These are phyloP conservation scores for Trichoderma citrinoviride DNA, from an alignment of 2,329 filamentous ascomycete species.

Conservation along the genomic window DNA sequence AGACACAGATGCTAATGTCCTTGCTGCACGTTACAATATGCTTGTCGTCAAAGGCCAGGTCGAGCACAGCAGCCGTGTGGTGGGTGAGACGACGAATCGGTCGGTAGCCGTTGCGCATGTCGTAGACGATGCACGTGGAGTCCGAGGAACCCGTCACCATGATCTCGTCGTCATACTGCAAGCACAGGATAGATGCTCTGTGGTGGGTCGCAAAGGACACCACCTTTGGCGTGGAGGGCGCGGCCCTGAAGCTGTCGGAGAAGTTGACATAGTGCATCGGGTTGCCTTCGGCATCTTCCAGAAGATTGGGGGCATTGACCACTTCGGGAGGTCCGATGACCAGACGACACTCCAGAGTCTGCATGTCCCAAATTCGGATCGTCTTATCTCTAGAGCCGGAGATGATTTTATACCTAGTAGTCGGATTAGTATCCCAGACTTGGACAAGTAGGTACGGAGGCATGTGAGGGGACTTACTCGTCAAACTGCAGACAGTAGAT, in stretches of 20 bases:
- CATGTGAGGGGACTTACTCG: conserved; percentile 59
- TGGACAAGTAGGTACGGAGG: neutral
- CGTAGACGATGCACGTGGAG: conserved; percentile 86
- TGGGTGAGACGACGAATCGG: conserved; percentile 75
- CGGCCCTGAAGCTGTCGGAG: conserved; percentile 46
- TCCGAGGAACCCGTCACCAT: conserved; percentile 96
- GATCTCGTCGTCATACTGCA: conserved; percentile 91
- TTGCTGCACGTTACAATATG: conserved; percentile 98
- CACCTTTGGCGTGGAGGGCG: conserved; percentile 51
- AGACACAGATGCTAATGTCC: conserved; percentile 89
- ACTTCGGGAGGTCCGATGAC: conserved; percentile 78
- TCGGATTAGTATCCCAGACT: neutral
- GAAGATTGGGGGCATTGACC: conserved; percentile 50
- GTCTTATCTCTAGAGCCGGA: conserved; percentile 95
- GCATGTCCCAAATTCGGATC: conserved; percentile 93
- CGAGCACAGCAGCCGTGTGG: conserved; percentile 85
- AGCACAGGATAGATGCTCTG: conserved; percentile 86
- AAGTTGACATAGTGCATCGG: conserved; percentile 56
- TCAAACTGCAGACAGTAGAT: conserved; percentile 99
- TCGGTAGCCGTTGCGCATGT: conserved; percentile 72
- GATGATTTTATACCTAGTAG: conserved; percentile 80
- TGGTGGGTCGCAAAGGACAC: conserved; percentile 68
- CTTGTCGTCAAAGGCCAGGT: conserved; percentile 87
- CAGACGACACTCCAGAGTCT: conserved; percentile 78
- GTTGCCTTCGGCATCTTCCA: conserved; percentile 51